Percentiles rank a stretch among this genome's conserved stretches.
These are phyloP conservation scores for Trichoderma reesei DNA, from an alignment of 495 filamentous ascomycete genomes.

Conservation along the genomic window DNA sequence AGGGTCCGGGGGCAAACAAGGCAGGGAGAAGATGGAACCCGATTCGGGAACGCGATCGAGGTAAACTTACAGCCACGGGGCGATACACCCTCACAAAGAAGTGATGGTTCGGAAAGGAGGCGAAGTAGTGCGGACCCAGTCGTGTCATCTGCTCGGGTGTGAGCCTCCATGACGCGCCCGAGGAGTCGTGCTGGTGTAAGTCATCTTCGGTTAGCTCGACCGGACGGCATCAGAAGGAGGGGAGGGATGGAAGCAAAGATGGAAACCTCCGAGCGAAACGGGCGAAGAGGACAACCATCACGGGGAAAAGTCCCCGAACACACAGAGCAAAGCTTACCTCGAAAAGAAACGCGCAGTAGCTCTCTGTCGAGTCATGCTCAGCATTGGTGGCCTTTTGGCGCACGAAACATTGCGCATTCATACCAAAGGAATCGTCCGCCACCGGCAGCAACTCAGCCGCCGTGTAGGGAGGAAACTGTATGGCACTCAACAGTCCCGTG, in stretches of 20 bases:
- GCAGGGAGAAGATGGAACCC: not conserved
- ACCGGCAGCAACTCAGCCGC: conserved; percentile 21
- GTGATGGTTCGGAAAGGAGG: conserved; percentile 36
- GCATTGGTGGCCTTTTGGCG: conserved; percentile 20
- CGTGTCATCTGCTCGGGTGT: conserved; percentile 18
- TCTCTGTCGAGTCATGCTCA: conserved; percentile 19
- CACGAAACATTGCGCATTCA: conserved; percentile 28
- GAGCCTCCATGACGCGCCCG: conserved; percentile 21
- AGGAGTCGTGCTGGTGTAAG: not conserved
- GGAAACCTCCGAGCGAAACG: not conserved
- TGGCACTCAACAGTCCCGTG: not conserved
- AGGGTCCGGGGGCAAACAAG: conserved; percentile 7
- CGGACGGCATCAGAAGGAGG: not conserved
- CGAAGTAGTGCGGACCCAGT: conserved; percentile 29
- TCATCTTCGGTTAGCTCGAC: not conserved
- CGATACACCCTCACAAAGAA: conserved; percentile 40
- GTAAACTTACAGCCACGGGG: conserved; percentile 28
- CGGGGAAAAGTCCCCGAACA: too few species aligned
- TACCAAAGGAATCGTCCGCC: conserved; percentile 25
- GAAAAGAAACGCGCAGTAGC: conserved; percentile 34
- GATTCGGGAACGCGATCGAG: too few species aligned
- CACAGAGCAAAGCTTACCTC: conserved; percentile 22
- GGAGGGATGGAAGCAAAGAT: too few species aligned
- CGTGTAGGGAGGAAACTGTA: conserved; percentile 18
- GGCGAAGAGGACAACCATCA: not conserved